These are phyloP conservation scores for Rhynchosporium graminicola DNA, from an alignment of 2,329 filamentous ascomycete species.

Conservation along the genomic window DNA sequence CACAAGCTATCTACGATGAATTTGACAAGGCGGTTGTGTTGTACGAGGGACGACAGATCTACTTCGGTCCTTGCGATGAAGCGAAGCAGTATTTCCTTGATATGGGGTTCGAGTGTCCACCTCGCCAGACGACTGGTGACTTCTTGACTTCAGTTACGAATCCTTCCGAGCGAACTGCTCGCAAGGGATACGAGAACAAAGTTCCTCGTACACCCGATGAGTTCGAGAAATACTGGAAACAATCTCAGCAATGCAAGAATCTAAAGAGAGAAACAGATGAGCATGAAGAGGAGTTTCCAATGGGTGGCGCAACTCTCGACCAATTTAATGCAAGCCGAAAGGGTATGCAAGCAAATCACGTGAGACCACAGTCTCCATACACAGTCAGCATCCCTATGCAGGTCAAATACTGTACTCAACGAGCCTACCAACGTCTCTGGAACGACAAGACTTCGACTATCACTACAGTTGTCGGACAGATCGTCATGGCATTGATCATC, in stretches of 20 bases:
- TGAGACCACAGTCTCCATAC: conserved; percentile 74
- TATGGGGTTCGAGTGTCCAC: conserved; percentile 70
- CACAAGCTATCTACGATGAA: conserved; percentile 66
- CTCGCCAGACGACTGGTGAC: conserved; percentile 57
- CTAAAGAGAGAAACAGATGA: conserved; percentile 50
- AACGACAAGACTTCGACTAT: conserved; percentile 75
- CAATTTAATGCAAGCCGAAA: conserved; percentile 42
- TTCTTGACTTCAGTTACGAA: conserved; percentile 78
- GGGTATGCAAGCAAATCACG: conserved; percentile 48
- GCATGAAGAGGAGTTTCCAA: conserved; percentile 50
- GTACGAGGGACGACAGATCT: conserved; percentile 71
- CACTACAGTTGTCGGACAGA: conserved; percentile 42
- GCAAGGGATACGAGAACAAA: conserved; percentile 56
- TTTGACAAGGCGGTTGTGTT: conserved; percentile 71
- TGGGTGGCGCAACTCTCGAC: conserved; percentile 40
- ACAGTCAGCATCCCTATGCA: conserved; percentile 80
- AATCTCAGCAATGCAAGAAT: conserved; percentile 47
- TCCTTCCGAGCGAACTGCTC: conserved; percentile 57
- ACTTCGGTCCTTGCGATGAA: conserved; percentile 63
- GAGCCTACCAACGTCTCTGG: conserved; percentile 75
- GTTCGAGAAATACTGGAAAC: conserved; percentile 54
- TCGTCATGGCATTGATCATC: conserved; percentile 62
- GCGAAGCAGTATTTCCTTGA: conserved; percentile 70
- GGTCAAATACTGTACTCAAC: conserved; percentile 74
- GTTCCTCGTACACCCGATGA: conserved; percentile 57